Percentiles rank a stretch among this genome's conserved stretches.
Conservation (phyloP, 2,329 filamentous ascomycete genomes). For the Penicillium sp. region DNA sequence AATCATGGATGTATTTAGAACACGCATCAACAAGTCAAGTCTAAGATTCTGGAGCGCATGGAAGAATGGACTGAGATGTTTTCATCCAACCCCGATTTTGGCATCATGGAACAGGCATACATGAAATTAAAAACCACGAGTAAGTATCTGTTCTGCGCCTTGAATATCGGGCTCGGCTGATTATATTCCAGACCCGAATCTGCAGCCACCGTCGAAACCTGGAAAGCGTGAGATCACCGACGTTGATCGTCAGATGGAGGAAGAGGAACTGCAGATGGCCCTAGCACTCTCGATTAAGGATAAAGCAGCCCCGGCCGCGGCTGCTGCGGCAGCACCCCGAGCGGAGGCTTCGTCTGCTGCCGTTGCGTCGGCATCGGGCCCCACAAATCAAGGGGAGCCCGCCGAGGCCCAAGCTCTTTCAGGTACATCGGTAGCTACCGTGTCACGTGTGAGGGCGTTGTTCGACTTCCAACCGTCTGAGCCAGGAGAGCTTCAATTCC, state of each 20-base stretch:
- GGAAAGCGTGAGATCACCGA: slow-evolving; percentile 90
- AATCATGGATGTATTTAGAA: slow-evolving; percentile 50
- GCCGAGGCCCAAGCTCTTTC: slow-evolving; percentile 61
- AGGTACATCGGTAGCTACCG: slow-evolving; percentile 91
- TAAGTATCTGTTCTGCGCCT: slow-evolving; percentile 29
- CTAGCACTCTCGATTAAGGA: slow-evolving; percentile 90
- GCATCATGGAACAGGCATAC: slow-evolving; percentile 96
- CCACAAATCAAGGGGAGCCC: slow-evolving; percentile 32
- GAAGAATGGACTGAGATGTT: slow-evolving; percentile 97
- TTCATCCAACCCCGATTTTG: slow-evolving; percentile 79
- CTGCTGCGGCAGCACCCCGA: slow-evolving; percentile 22
- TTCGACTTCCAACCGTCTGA: slow-evolving; percentile 96
- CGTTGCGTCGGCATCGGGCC: slow-evolving; percentile 4
- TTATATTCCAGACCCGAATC: slow-evolving; percentile 70
- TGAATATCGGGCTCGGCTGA: not conserved
- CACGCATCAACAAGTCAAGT: slow-evolving; percentile 93
- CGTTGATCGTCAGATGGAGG: slow-evolving; percentile 86
- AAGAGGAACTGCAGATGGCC: slow-evolving; percentile 95
- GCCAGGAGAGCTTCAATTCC: slow-evolving; percentile 89
- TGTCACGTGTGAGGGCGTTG: slow-evolving; percentile 87
- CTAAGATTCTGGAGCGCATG: slow-evolving; percentile 96
- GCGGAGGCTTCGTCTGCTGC: slow-evolving; percentile 30
- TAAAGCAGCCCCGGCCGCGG: slow-evolving; percentile 51
- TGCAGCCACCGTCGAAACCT: slow-evolving; percentile 88
- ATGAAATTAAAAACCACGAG: slow-evolving; percentile 74